phyloP scores from a whole-genome alignment of 2,329 filamentous ascomycete species.

The Furcasterigmium furcatum region DNA sequence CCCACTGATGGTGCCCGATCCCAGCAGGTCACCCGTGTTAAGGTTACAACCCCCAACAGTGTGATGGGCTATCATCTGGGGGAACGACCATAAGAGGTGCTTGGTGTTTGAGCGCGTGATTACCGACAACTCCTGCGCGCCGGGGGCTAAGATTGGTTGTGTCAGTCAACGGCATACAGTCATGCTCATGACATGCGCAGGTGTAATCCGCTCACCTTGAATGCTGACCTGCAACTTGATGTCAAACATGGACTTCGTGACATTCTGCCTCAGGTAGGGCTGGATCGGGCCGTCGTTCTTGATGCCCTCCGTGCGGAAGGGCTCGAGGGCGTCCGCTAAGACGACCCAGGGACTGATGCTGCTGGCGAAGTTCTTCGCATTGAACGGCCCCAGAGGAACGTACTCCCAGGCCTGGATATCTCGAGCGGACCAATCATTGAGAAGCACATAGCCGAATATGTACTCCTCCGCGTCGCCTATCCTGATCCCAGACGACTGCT shows the following conservation, averaged over 20 bases:
- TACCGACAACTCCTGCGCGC: slow-evolving; percentile 21
- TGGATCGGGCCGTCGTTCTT: neutral
- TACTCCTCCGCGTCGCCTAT: slow-evolving; percentile 60
- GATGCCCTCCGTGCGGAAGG: slow-evolving; percentile 7
- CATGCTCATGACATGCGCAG: accelerated
- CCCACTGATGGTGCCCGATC: slow-evolving; percentile 42
- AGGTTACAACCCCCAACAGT: slow-evolving; percentile 69
- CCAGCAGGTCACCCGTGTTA: slow-evolving; percentile 66
- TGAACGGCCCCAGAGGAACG: slow-evolving; percentile 54
- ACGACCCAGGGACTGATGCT: slow-evolving; percentile 56
- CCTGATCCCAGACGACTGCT: slow-evolving; percentile 58
- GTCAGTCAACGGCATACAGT: neutral
- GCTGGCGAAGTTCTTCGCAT: slow-evolving; percentile 54
- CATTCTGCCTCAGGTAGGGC: slow-evolving; percentile 20
- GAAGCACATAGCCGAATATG: slow-evolving; percentile 64
- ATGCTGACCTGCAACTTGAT: slow-evolving; percentile 34
- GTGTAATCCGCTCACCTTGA: slow-evolving; percentile 25
- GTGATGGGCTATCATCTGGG: slow-evolving; percentile 77
- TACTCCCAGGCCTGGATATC: slow-evolving; percentile 57
- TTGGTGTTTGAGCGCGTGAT: slow-evolving; percentile 14
- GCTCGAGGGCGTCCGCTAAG: slow-evolving; percentile 45
- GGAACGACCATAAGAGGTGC: slow-evolving; percentile 67
- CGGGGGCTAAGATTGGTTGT: slow-evolving; percentile 15
- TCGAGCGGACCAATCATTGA: slow-evolving; percentile 58
- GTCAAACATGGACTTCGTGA: slow-evolving; percentile 24